A percentile compares a stretch with the other conserved stretches of the same genome.
phyloP scores from a whole-genome alignment of 768 basidiomycete species.

The Boletus speciosus region DNA sequence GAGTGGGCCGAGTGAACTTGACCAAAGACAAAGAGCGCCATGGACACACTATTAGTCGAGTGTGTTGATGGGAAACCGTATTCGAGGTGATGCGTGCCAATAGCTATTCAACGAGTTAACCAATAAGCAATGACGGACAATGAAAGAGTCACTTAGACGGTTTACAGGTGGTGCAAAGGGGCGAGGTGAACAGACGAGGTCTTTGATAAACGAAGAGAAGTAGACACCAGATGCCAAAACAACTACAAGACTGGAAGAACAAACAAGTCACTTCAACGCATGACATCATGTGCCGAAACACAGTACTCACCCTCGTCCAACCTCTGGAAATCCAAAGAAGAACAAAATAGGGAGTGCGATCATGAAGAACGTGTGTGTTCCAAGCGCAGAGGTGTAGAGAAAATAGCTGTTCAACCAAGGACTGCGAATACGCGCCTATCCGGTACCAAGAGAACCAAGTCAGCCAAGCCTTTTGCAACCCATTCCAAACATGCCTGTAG shows the following conservation, averaged over 20 bases:
- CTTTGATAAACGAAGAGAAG: constrained; percentile 82
- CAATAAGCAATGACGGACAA: not conserved
- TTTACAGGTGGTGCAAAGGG: constrained; percentile 89
- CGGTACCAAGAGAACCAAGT: constrained; percentile 4
- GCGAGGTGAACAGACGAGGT: constrained; percentile 84
- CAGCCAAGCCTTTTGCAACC: not conserved
- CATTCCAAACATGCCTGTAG: constrained; percentile 59
- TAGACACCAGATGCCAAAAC: constrained; percentile 82
- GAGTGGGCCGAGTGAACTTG: constrained; percentile 51
- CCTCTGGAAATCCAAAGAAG: constrained; percentile 77
- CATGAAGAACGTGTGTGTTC: constrained; percentile 94
- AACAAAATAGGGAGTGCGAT: constrained; percentile 78
- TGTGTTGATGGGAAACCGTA: constrained; percentile 98
- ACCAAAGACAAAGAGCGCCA: constrained; percentile 76
- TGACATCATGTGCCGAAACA: not conserved
- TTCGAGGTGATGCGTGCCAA: constrained; percentile 79
- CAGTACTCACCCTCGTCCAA: constrained; percentile 66
- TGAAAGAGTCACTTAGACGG: constrained; percentile 56
- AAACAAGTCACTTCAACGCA: not conserved
- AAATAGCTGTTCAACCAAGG: constrained; percentile 79
- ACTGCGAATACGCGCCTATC: constrained; percentile 51
- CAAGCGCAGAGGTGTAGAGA: constrained; percentile 75
- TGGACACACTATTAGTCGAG: constrained; percentile 85
- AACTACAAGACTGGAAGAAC: constrained; percentile 51
- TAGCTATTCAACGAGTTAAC: constrained; percentile 42